phyloP scores from a whole-genome alignment of 228 moss, liverwort and hornwort genomes.

The Sphagnum magellanicum region DNA sequence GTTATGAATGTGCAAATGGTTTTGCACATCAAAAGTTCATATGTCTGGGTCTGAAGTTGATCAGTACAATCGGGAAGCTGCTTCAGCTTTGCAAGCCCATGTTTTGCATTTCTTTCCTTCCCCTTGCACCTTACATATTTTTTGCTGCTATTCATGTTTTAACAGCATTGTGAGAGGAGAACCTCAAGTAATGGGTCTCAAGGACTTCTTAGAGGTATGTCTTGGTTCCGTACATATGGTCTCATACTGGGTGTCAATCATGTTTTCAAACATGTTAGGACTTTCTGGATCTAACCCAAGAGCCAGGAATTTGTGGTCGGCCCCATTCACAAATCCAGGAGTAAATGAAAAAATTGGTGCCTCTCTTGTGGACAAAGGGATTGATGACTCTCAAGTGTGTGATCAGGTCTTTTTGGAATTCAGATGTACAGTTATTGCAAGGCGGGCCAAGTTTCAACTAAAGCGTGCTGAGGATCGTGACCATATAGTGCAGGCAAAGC shows the following conservation, averaged over 20 bases:
- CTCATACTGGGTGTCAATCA: too few relatives aligned
- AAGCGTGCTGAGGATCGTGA: slow-evolving; percentile 78
- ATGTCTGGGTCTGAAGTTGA: too few relatives aligned
- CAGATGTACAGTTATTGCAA: slow-evolving; percentile 78
- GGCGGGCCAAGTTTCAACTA: slow-evolving; percentile 78
- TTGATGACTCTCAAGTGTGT: neutral
- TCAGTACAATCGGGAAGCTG: too few relatives aligned
- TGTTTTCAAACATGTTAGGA: too few relatives aligned
- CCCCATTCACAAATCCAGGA: too few relatives aligned
- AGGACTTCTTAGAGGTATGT: slow-evolving; percentile 74
- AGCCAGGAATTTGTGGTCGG: too few relatives aligned
- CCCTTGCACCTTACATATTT: neutral
- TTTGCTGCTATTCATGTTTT: too few relatives aligned
- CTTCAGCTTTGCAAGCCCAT: too few relatives aligned
- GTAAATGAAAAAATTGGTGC: neutral
- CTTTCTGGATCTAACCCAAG: too few relatives aligned
- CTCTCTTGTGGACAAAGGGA: neutral
- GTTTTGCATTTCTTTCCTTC: neutral
- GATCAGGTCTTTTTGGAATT: slow-evolving; percentile 83
- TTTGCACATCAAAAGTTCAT: too few relatives aligned
- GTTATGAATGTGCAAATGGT: too few relatives aligned
- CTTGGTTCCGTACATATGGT: slow-evolving; percentile 5
- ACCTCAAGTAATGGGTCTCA: slow-evolving; percentile 80
- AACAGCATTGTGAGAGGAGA: slow-evolving; percentile 83
- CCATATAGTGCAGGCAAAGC: slow-evolving; percentile 66